Conservation (phyloP, 2,329 filamentous ascomycete species). For the Aspergillus sergii region DNA sequence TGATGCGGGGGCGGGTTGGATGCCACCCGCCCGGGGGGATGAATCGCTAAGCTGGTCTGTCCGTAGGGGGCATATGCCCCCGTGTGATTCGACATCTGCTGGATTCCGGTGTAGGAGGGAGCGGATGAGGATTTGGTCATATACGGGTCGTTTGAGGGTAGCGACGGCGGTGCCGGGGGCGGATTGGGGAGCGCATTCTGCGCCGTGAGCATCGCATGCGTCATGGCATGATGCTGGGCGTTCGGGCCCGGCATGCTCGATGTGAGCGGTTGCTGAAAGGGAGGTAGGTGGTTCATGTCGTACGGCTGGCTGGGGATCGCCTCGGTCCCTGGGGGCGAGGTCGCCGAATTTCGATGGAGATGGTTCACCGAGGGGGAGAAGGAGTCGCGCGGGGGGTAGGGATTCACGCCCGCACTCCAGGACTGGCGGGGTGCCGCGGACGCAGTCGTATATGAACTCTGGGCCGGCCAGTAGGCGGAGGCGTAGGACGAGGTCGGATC, state of each 20-base stretch:
- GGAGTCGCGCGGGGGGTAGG: constrained; percentile 51
- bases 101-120: constrained; percentile 42
- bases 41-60: constrained; percentile 44
- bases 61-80: constrained; percentile 43
- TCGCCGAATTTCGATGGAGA: constrained; percentile 55
- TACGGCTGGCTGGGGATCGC: constrained; percentile 66
- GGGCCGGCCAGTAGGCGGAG: constrained; percentile 62
- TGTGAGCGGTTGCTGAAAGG: constrained; percentile 62
- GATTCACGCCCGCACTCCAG: constrained; percentile 45
- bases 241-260: constrained; percentile 38
- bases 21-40: constrained; percentile 53
- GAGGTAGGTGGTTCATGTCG: constrained; percentile 63
- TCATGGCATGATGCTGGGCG: constrained; percentile 49
- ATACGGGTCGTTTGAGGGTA: constrained; percentile 60
- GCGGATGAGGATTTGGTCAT: constrained; percentile 55
- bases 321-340: constrained; percentile 64
- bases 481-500: constrained; percentile 52
- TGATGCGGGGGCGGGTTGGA: constrained; percentile 28
- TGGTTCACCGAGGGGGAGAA: constrained; percentile 62
- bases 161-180: constrained; percentile 55
- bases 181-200: constrained; percentile 42
- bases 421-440: constrained; percentile 49
- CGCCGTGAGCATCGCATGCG: constrained; percentile 49
- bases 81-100: constrained; percentile 54
- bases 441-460: constrained; percentile 58